Evolutionary conservation across 345 rosid species (phyloP), one percentile per base, ranked within the genome.

Genomic region (Moricandia moricandioides): DNA sequence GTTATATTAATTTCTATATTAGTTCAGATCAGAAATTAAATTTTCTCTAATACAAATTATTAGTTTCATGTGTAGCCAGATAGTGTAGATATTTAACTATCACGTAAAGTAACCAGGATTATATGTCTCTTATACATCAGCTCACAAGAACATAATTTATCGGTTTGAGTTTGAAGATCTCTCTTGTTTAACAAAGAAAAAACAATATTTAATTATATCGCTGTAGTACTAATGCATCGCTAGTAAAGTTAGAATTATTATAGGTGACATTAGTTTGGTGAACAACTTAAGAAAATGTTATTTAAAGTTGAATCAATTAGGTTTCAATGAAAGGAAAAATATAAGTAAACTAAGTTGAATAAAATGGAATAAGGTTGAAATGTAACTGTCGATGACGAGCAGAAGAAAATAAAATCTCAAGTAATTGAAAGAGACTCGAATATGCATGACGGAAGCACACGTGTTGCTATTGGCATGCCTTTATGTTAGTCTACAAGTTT

Each of bases 191-290:
- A n/a, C n/a, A n/a, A n/a, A n/a, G n/a, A n/a, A 21, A 21, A 21
- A 43, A 57, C 17, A 12, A 27, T 14, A 58, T 21, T 11, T 24
- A 21, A 6, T 65, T 56, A 29, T 56, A 14, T 39, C 7, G 60
- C 61, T 26, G 4, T 26, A 9, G 61, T 6, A 55, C 21, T 4
- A 24, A 13, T 56, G 58, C 52, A 39, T 62, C 58, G 56, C 4
- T 52, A 39, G 30, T 8, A 62, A 62, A 69, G 57, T 51, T 29
- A 76, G 16, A 55, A 24, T 56, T 40, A 31, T 63, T 12, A 76
- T 70, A 70, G 30, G 71, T 58, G 58, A 65, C 76, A 57, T 77
- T 70, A 56, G 76, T 64, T 70, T 57, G 80, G 80, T 70, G 76
- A 71, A 77, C 80, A 71, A 77, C 76, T 65, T 57, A 47, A 39